Percentiles rank a stretch among this genome's conserved stretches.
Conservation (phyloP, 805 yeast genomes). For the Candida yuanshanica region DNA sequence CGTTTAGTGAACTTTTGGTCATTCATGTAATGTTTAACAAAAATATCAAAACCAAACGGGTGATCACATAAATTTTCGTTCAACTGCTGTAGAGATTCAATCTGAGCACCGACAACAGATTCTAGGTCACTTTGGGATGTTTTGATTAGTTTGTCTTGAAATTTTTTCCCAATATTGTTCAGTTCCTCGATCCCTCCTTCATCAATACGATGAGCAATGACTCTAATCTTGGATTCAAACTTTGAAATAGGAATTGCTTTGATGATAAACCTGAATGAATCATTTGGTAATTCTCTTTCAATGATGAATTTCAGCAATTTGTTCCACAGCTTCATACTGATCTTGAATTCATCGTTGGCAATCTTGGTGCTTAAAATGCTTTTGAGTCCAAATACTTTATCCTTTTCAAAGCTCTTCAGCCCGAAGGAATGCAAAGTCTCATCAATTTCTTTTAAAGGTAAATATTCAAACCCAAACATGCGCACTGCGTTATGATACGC, state of each 20-base stretch:
- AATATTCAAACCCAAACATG: constrained; percentile 86
- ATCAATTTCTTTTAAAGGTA: constrained; percentile 73
- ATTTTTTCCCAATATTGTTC: constrained; percentile 13
- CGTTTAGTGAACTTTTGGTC: constrained; percentile 20
- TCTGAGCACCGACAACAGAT: constrained; percentile 12
- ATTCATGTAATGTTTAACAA: constrained; percentile 31
- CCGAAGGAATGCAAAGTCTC: constrained; percentile 47
- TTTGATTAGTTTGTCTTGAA: constrained; percentile 7
- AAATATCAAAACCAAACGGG: constrained; percentile 34
- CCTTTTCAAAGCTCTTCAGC: constrained; percentile 1
- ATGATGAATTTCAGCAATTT: constrained; percentile 36
- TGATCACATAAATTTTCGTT: constrained; percentile 18
- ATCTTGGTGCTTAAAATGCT: constrained; percentile 28
- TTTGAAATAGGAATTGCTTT: constrained; percentile 12
- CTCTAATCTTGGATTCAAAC: constrained; percentile 25
- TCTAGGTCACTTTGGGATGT: constrained; percentile 7
- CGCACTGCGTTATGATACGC: constrained; percentile 82
- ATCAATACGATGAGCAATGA: constrained; percentile 29
- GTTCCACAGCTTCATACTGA: constrained; percentile 50
- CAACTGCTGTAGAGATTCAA: constrained; percentile 15
- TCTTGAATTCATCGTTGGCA: constrained; percentile 65
- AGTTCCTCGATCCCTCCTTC: constrained; percentile 22
- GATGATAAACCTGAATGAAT: constrained; percentile 33
- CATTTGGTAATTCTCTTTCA: constrained; percentile 24
- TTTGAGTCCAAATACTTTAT: constrained; percentile 3